Conservation (phyloP, 495 filamentous ascomycete genomes). For the Penicillium flavigenum region DNA sequence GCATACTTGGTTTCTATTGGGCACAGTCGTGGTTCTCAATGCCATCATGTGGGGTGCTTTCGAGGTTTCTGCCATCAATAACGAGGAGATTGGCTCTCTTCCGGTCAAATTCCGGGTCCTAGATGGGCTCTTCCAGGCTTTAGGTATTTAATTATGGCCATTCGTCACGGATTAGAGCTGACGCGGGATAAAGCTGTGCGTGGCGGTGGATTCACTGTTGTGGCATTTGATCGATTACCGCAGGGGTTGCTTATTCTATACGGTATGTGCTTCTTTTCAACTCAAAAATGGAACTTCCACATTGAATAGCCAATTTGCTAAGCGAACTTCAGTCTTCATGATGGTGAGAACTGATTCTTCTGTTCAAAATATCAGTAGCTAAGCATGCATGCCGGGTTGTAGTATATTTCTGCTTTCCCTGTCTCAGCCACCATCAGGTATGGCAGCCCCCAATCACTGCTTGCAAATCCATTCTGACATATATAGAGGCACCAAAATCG, state of each 20-base stretch:
- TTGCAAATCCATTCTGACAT: neutral
- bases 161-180: neutral
- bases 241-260: constrained; percentile 76
- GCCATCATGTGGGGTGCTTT: constrained; percentile 77
- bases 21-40: constrained; percentile 68
- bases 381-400: neutral
- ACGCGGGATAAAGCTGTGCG: constrained; percentile 57
- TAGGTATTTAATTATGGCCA: constrained; percentile 32
- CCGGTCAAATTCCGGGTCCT: constrained; percentile 58
- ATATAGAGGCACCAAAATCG: constrained; percentile 22
- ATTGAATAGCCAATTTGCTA: constrained; percentile 12
- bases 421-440: constrained; percentile 55
- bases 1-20: constrained; percentile 76
- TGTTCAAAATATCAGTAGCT: constrained; percentile 12
- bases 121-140: constrained; percentile 79
- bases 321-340: constrained; percentile 59
- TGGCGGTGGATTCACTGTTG: constrained; percentile 77
- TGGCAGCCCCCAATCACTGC: neutral
- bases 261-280: constrained; percentile 20
- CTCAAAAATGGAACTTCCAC: neutral
- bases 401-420: constrained; percentile 64
- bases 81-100: constrained; percentile 55
- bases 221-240: constrained; percentile 64
- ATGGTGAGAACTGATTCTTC: constrained; percentile 49
- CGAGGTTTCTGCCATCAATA: constrained; percentile 72